phyloP scores from a whole-genome alignment of 1,139 yeast species.

The Suhomyces wounanorum region DNA sequence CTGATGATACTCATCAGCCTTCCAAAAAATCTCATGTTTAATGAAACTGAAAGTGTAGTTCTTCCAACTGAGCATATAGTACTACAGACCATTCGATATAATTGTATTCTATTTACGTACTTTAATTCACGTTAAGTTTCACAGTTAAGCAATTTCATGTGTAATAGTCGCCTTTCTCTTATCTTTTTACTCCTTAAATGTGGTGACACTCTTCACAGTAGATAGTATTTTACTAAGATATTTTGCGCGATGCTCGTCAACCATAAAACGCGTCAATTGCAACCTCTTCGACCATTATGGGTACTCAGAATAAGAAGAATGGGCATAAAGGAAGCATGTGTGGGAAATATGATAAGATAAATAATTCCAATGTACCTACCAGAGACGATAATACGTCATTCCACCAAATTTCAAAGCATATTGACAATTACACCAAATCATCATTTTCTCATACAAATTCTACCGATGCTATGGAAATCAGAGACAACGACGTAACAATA shows the following conservation, averaged over 20 bases:
- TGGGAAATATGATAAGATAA: background rate
- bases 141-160: no score
- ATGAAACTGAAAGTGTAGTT: no score
- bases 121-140: no score
- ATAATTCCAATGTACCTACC: background rate
- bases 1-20: background rate
- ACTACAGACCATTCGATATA: no score
- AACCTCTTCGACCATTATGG: conserved; percentile 4
- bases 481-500: background rate
- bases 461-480: background rate
- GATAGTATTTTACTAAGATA: background rate
- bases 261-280: conserved; percentile 8
- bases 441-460: background rate
- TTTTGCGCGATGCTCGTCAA: conserved; percentile 6
- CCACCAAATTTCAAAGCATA: background rate
- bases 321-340: conserved; percentile 2
- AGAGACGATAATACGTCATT: background rate
- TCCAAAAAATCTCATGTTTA: background rate
- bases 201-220: background rate
- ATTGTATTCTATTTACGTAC: no score
- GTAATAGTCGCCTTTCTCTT: no score
- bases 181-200: no score
- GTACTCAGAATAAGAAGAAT: conserved; percentile 1
- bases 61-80: no score
- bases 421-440: background rate